Evolutionary conservation across 441 rosid species (phyloP), one percentile per base, ranked within the genome.

Genomic region (Mallotus japonicus): DNA sequence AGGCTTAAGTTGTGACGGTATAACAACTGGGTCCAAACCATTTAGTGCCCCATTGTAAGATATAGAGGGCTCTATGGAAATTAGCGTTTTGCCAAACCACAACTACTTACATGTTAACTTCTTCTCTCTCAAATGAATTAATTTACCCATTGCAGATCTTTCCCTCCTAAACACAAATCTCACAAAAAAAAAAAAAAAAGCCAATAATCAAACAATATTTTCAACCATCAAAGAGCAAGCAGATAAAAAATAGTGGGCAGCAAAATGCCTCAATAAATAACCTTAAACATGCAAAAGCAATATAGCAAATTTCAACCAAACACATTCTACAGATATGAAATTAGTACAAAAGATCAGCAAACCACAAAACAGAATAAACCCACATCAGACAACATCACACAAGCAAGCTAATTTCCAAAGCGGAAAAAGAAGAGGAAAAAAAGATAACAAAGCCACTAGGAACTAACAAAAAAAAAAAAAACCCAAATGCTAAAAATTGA

Each of bases 401-500:
- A 71, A 34, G 14, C 0, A 40, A 46, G 50, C 34, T 50, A 70
- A 20, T 59, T 34, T 49, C 37, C 15, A 12, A 34, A 61, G 44
- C 4, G 44, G 28, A 47, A 47, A 24, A 24, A 24, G 28, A 22
- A 37, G 28, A 44, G 17, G 47, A 44, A 44, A 44, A 7, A 16
- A 55, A 40, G 24, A 70, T 8, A 17, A 53, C 11, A 61, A 10
- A 44, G 51, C 28, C 68, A 28, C 62, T 40, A 37, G 28, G 32
- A 59, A 32, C 8, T 34, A 40, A 53, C 24, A 22, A 46, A 34
- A 9, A 19, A 34, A 34, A 10, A 56, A 1, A 1, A 14, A 32
- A 62, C 75, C 78, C 80, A 81, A 40, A 46, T 37, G 53, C 73
- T 54, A 71, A 67, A 58, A 19, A 6, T 32, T 1, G 37, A 20